A percentile compares a stretch with the other conserved stretches of the same genome.
These are phyloP conservation scores for Tolypocladium nubicola DNA, from an alignment of 2,329 filamentous ascomycete species.

Conservation along the genomic window DNA sequence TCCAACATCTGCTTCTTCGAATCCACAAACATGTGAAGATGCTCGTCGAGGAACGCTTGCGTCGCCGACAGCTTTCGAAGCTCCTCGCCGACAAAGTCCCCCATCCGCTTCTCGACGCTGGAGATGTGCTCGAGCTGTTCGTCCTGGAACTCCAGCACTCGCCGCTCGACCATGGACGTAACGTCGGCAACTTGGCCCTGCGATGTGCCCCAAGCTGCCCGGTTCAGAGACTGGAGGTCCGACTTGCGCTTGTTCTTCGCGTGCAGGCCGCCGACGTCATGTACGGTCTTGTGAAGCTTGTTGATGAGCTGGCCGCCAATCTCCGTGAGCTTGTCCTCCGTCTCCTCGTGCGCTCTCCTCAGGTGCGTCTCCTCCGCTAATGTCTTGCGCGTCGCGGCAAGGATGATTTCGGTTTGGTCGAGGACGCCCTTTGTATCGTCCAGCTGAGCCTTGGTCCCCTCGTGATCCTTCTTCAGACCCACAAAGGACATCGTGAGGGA, in stretches of 20 bases:
- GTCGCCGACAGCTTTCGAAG: conserved; percentile 60
- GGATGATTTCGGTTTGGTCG: conserved; percentile 77
- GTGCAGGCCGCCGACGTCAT: conserved; percentile 70
- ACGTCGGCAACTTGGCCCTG: conserved; percentile 67
- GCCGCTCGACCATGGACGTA: conserved; percentile 65
- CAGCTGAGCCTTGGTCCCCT: conserved; percentile 59
- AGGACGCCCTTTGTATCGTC: conserved; percentile 73
- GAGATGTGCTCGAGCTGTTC: conserved; percentile 64
- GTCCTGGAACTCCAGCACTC: conserved; percentile 60
- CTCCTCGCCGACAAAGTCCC: conserved; percentile 65
- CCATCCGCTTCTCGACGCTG: conserved; percentile 60
- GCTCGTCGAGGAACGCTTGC: conserved; percentile 59
- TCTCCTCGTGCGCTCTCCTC: conserved; percentile 75
- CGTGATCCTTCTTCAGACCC: conserved; percentile 80
- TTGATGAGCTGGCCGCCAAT: conserved; percentile 69
- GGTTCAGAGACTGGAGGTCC: conserved; percentile 71
- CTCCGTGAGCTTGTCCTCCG: conserved; percentile 64
- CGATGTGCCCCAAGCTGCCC: conserved; percentile 66
- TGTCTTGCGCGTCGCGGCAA: conserved; percentile 64
- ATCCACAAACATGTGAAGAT: conserved; percentile 55
- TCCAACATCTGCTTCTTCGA: conserved; percentile 59
- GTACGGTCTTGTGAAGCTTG: conserved; percentile 67
- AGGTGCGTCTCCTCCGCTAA: conserved; percentile 72
- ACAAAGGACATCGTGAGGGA: conserved; percentile 79
- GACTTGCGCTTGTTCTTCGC: conserved; percentile 81